Evolutionary conservation across 2,329 filamentous ascomycete species (phyloP), one percentile per base, ranked within the genome.

Genomic region (Exophiala lecanii-corni): DNA sequence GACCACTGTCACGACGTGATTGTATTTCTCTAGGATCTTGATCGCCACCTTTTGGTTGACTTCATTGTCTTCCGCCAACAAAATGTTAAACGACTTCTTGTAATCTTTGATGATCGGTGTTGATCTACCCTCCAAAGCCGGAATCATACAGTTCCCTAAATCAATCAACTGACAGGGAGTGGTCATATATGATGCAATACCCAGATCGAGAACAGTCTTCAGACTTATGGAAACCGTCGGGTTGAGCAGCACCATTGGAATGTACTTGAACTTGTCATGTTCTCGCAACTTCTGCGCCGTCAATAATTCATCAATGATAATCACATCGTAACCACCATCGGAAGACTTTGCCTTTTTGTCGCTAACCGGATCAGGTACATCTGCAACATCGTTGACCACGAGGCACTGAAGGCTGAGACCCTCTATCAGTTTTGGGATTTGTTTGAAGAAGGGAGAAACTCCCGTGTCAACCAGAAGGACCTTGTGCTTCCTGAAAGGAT

Each of bases 181-280:
- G 2, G 92, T 97, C 89, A 97, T 96, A 66, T 96, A 97, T 38
- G 89, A 96, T n/a, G 89, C 94, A 55, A 98, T 95, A 51, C 92
- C 91, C 52, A 97, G 76, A 62, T 97, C 92, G 47, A 97, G 71
- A 45, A 91, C 92, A 2, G 88, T 92, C 70, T 95, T 95, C 56
- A 98, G 75, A 63, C 82, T 94, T 55, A 97, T 88, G 49, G 89
- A 86, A 9, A 97, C 89, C 25, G 88, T 74, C 0, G 91, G 89
- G 33, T 89, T 92, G 34, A 97, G 70, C 49, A 97, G 78, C 32
- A 98, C 91, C 53, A 98, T 89, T 2, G 92, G 92, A 34, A 96
- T 88, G 62, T 96, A 97, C 70, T 96, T 96, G 75, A 96, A 95
- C 62, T 94, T 88, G 60, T 96, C 91, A 39, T 92, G 84, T 9